Evolutionary conservation across 805 yeast species (phyloP).

Genomic region (Spathaspora sp.): DNA sequence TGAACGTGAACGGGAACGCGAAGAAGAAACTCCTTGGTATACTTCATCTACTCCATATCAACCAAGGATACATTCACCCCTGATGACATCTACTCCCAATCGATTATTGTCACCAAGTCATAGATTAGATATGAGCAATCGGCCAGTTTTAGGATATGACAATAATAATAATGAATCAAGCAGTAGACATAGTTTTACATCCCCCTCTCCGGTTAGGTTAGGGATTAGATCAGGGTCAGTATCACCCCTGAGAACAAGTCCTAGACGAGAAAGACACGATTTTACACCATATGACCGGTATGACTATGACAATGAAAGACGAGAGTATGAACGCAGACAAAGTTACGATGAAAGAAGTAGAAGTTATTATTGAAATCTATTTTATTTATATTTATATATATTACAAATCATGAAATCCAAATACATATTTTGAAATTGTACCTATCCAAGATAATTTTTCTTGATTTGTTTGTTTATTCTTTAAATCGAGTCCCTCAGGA

Average conservation of each 20-base stretch:
- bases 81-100: slow-evolving; percentile 1
- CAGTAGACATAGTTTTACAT: background rate
- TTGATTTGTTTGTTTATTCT: slow-evolving; percentile 8
- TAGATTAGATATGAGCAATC: background rate
- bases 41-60: slow-evolving; percentile 12
- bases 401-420: slow-evolving; percentile 43
- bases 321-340: background rate
- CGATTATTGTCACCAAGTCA: slow-evolving; percentile 2
- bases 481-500: slow-evolving; percentile 4
- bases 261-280: background rate
- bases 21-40: slow-evolving; percentile 1
- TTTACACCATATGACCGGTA: background rate
- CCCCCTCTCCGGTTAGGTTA: background rate
- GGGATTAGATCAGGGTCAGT: background rate
- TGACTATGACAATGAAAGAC: background rate
- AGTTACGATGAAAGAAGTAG: background rate
- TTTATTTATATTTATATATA: background rate
- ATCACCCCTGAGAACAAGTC: background rate
- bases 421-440: slow-evolving; percentile 30
- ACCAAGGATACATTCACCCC: background rate
- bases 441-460: slow-evolving; percentile 33
- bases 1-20: background rate
- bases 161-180: background rate
- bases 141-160: background rate
- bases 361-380: background rate